Percentiles rank a stretch among this genome's conserved stretches.
phyloP scores from a whole-genome alignment of 129 eudicot species.

The Artemisia argyi region DNA sequence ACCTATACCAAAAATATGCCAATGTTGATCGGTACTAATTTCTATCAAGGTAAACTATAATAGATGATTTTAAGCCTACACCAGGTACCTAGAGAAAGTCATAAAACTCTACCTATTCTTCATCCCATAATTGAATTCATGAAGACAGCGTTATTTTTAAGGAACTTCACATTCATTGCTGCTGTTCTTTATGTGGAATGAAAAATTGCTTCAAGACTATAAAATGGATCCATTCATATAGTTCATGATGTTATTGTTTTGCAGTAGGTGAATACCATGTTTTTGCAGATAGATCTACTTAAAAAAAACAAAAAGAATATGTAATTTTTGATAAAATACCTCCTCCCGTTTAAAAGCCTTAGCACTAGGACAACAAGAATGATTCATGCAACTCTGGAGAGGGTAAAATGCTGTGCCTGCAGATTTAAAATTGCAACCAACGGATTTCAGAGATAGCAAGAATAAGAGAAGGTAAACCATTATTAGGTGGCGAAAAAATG shows the following conservation, averaged over 20 bases:
- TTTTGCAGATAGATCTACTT: neutral
- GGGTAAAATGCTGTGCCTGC: conserved; percentile 94
- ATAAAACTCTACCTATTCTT: neutral
- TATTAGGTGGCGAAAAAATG: neutral
- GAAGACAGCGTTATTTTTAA: neutral
- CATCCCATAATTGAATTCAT: neutral
- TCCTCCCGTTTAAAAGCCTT: conserved; percentile 91
- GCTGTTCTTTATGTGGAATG: conserved; percentile 15
- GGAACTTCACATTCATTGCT: neutral
- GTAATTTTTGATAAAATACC: conserved; percentile 36
- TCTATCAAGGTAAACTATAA: too few species aligned
- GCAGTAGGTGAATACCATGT: neutral
- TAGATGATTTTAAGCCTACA: neutral
- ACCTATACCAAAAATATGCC: too few species aligned
- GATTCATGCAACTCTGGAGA: conserved; percentile 94
- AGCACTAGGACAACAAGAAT: conserved; percentile 89
- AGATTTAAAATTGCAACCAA: neutral
- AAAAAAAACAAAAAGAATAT: neutral
- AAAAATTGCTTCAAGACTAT: neutral
- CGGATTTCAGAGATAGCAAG: neutral
- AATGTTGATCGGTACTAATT: too few species aligned
- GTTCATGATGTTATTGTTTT: neutral
- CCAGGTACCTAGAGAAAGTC: neutral
- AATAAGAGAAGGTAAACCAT: neutral
- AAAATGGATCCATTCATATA: neutral